Base-by-base conservation (phyloP, 768 basidiomycete genomes). In the Tulasnella sp. region DNA sequence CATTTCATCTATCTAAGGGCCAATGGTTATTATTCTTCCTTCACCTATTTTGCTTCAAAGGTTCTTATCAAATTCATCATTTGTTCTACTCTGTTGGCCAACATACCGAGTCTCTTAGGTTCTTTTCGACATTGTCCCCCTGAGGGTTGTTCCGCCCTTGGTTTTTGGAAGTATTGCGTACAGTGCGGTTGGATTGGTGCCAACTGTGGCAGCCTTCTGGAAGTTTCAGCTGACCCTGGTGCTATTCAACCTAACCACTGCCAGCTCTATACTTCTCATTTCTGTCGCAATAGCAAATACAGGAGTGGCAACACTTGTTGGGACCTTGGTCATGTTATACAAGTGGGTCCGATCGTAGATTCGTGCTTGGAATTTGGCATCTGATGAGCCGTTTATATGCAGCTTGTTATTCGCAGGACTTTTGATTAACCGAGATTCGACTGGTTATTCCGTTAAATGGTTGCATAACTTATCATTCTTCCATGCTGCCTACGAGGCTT, bases 21-120 rank as follows among this genome's bases (percentile, higher is more conserved):
- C 2, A 99, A 99, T 59, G 95, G 95, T 10, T 99, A 99, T 66
- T 99, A 99, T 65, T 87, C 90, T 0, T 83, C 95, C 1, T 81
- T 92, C 62, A 92, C 91, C 7, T 99, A 98, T 71, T 98, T 98
- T 65, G 71, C 85, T 1, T 92, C 93, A 53, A 99, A 99, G 74
- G 86, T 75, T 50, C 20, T 64, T 53, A 4, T 28, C 7, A 22
- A 16, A 8, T 24, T 25, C 10, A 35, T 53, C 35, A 44, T 35
- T 19, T 40, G 20, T 37, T 31, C 25, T 24, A 25, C 34, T 27
- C 13, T 35, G 7, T 28, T 49, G 29, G 9, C 33, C 15, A 34
- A 6, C 54, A n/a, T n/a, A n/a, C n/a, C n/a, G n/a, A n/a, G n/a
- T n/a, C n/a, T n/a, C n/a, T n/a, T n/a, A 88, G 83, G 78, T 98